Base-by-base conservation (phyloP, 1,284 basidiomycete genomes). In the Leccinum fuscescens region DNA sequence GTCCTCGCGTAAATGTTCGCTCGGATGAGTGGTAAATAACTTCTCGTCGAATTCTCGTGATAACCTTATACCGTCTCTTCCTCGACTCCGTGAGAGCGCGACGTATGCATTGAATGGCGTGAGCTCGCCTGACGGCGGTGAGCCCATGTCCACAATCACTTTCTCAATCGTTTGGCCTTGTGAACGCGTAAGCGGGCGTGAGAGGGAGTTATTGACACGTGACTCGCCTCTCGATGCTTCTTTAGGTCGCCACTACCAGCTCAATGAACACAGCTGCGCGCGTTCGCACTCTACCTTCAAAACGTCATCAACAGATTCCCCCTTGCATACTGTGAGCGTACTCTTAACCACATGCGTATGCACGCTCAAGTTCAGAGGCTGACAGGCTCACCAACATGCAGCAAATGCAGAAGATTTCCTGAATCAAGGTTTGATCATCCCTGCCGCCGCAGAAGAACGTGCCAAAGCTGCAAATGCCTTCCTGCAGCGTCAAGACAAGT, bases 301-400 rank as follows among this genome's bases (percentile, higher is more conserved):
- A 57, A 73, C 72, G 72, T 61, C 68, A 3, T 20, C 63, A n/a
- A 63, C 56, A 39, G 59, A 70, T n/a, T 68, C 70, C 17, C 67
- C 71, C 46, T 44, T 72, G 56, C 74, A 73, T 49, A 39, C 58
- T 4, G 71, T 74, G 54, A 68, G 72, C 60, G 11, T n/a, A 1
- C n/a, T 52, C 22, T 35, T n/a, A 3, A 27, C 42, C 12, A 0
- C n/a, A 52, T 4, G 6, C 5, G 20, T 29, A 29, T 20, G 14
- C 27, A 7, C 17, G 17, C 37, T 67, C 57, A 54, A 22, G 31
- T 12, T 44, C 42, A 44, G 20, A n/a, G 49, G 22, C 33, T 35
- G 14, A 58, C 72, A 93, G 90, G 90, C 90, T 20, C 89, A 93
- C 72, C 24, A 89, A 68, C 89, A 92, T 74, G 88, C 89, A 58